These are phyloP conservation scores for Aspergillus aculeatus DNA, from an alignment of 2,329 filamentous ascomycete genomes.

Conservation along the genomic window DNA sequence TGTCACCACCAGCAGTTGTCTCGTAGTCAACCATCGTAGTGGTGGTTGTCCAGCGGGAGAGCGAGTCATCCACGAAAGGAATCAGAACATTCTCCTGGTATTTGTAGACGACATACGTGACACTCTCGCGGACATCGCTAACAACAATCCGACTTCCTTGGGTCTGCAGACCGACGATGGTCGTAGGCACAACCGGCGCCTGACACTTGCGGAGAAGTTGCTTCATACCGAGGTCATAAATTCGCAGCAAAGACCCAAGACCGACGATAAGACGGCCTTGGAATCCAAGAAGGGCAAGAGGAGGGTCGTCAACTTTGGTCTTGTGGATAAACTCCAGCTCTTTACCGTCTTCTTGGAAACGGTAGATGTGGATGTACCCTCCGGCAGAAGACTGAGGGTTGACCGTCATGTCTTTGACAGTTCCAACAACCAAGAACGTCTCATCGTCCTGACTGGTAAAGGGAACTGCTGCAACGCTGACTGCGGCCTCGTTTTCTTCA, in stretches of 20 bases:
- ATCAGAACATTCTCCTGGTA: conserved; percentile 86
- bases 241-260: conserved; percentile 74
- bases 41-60: conserved; percentile 86
- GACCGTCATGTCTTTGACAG: conserved; percentile 82
- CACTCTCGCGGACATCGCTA: conserved; percentile 86
- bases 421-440: conserved; percentile 88
- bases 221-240: conserved; percentile 91
- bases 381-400: conserved; percentile 72
- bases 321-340: conserved; percentile 95
- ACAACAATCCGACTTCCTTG: conserved; percentile 90
- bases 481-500: conserved; percentile 85
- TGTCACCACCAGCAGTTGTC: conserved; percentile 89
- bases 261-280: conserved; percentile 88
- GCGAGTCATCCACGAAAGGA: conserved; percentile 86
- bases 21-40: conserved; percentile 97
- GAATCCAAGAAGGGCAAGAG: conserved; percentile 86
- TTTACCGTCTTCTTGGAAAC: conserved; percentile 81
- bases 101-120: conserved; percentile 93
- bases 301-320: conserved; percentile 85
- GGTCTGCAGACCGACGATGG: conserved; percentile 86
- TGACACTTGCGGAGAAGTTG: conserved; percentile 91
- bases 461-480: conserved; percentile 78
- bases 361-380: conserved; percentile 89
- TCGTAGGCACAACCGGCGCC: conserved; percentile 71
- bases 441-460: conserved; percentile 90